phyloP scores from a whole-genome alignment of 176 grass and related monocot genomes.

The Eleusine coracana region DNA sequence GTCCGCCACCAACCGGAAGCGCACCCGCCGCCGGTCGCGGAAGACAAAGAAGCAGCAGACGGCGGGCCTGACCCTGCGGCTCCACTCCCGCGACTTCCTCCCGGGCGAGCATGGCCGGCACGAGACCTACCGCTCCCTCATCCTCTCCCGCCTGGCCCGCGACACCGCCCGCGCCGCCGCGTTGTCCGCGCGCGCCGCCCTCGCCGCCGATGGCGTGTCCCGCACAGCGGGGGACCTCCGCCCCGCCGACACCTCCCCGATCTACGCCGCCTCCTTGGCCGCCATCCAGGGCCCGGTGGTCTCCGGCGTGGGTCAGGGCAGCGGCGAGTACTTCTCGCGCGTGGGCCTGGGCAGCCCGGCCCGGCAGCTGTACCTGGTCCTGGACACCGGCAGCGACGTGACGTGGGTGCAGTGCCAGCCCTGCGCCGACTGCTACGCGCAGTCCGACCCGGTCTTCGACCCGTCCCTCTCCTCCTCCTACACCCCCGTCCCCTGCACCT shows the following conservation, averaged over 20 bases:
- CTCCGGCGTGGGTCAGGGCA: conserved; percentile 75
- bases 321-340: conserved; percentile 97
- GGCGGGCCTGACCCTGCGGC: conserved; percentile 33
- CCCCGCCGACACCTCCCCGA: conserved; percentile 23
- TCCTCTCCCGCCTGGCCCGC: conserved; percentile 57
- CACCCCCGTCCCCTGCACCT: conserved; percentile 64
- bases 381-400: conserved; percentile 96
- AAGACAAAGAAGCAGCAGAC: not conserved
- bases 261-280: conserved; percentile 24
- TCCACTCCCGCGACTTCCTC: conserved; percentile 77
- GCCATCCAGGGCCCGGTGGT: conserved; percentile 80
- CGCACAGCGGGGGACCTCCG: conserved; percentile 28
- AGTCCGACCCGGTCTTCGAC: conserved; percentile 85
- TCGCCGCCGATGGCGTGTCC: conserved; percentile 51
- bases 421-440: conserved; percentile 92
- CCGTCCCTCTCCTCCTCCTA: conserved; percentile 70
- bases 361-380: conserved; percentile 78
- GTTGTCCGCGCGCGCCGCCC: conserved; percentile 43
- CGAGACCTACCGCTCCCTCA: conserved; percentile 53
- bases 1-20: not conserved
- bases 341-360: conserved; percentile 70
- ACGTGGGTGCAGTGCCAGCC: conserved; percentile 96
- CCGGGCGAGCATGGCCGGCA: conserved; percentile 45
- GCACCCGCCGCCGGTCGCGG: not conserved
- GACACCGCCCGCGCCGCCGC: conserved; percentile 62